These are phyloP conservation scores for Paecilomyces niveus DNA, from an alignment of 2,329 filamentous ascomycete species.

Conservation along the genomic window DNA sequence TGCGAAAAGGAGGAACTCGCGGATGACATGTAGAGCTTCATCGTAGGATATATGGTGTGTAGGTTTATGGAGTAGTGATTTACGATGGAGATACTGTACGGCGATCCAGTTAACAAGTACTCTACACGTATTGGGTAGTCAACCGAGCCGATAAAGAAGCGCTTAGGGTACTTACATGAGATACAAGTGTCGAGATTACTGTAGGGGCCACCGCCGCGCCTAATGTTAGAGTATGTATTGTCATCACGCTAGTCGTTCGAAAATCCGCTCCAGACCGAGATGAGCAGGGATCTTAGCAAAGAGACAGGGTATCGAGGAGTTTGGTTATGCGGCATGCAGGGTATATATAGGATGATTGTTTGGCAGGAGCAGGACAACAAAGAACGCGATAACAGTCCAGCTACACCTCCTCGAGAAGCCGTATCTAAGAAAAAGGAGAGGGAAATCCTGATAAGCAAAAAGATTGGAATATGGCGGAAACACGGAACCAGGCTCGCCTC, in stretches of 20 bases:
- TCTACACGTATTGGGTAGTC: background rate
- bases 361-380: background rate
- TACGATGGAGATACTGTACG: conserved; percentile 71
- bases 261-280: background rate
- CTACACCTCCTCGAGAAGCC: background rate
- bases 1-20: conserved; percentile 75
- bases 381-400: background rate
- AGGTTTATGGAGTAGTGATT: conserved; percentile 67
- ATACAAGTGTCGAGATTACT: conserved; percentile 76
- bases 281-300: background rate
- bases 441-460: background rate
- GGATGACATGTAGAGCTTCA: conserved; percentile 80
- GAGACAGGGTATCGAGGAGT: background rate
- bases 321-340: background rate
- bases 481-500: background rate
- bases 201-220: conserved; percentile 79
- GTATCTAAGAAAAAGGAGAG: background rate
- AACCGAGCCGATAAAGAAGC: background rate
- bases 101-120: conserved; percentile 3
- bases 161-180: conserved; percentile 58
- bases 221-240: conserved; percentile 62
- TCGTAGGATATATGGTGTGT: conserved; percentile 91
- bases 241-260: background rate
- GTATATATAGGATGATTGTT: background rate
- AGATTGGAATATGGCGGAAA: background rate